A percentile compares a stretch with the other conserved stretches of the same genome.
Conservation (phyloP, 345 rosid genomes). For the Eucalyptus curtisii region DNA sequence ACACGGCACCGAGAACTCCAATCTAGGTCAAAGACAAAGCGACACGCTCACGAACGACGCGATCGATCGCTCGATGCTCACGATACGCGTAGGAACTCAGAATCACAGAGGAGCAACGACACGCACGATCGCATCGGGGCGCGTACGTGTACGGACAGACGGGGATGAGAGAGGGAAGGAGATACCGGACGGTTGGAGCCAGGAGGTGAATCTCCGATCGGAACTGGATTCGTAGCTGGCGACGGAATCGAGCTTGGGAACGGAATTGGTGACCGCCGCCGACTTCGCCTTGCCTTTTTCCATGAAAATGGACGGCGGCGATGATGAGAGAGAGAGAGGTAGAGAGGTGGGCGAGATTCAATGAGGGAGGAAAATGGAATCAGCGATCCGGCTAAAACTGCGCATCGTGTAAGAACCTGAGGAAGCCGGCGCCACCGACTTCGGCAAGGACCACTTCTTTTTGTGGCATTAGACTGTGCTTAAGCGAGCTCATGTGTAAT, state of each 20-base stretch:
- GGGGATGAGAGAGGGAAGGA: not conserved
- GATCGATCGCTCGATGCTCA: not conserved
- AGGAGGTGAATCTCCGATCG: not conserved
- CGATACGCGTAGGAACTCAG: not conserved
- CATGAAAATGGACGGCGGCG: slow-evolving; percentile 7
- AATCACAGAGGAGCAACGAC: not conserved
- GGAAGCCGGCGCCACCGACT: not conserved
- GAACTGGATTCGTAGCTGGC: not conserved
- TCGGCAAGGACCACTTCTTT: not conserved
- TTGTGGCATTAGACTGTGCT: not conserved
- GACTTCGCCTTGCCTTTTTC: slow-evolving; percentile 12
- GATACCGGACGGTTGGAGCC: slow-evolving; percentile 26
- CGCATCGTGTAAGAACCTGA: not conserved
- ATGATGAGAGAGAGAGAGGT: not conserved
- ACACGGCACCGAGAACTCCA: not conserved
- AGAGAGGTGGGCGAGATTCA: not conserved
- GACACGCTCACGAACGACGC: not conserved
- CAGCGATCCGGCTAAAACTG: not conserved
- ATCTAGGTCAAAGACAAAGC: not conserved
- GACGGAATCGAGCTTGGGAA: slow-evolving; percentile 33
- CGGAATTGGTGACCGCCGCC: slow-evolving; percentile 7
- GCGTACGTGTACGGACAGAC: not conserved
- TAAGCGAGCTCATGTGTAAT: not conserved
- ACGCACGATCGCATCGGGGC: not conserved
- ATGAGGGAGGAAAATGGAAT: not conserved